These are phyloP conservation scores for Perkinsus marinus DNA, from an alignment of 169 alveolate species.

Conservation along the genomic window DNA sequence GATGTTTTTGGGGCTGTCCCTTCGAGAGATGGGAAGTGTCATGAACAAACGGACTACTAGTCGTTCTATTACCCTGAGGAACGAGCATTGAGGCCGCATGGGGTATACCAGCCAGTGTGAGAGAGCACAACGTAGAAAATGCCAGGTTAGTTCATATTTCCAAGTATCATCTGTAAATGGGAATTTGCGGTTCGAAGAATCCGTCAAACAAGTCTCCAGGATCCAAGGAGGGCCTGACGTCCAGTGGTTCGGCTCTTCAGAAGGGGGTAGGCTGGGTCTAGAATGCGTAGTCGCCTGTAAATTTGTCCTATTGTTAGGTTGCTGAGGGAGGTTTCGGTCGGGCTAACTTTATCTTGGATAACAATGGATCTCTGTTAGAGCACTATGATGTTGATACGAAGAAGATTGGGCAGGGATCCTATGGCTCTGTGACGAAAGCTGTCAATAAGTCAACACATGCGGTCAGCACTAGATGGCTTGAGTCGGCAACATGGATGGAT, in stretches of 20 bases:
- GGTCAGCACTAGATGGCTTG: background rate
- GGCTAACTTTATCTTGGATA: slow-evolving; percentile 12
- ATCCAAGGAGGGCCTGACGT: background rate
- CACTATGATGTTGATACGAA: slow-evolving; percentile 22
- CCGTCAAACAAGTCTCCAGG: background rate
- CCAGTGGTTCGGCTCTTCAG: background rate
- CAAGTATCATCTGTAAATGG: background rate
- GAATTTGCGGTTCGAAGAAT: background rate
- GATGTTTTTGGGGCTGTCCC: too few relatives aligned
- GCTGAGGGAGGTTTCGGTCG: background rate
- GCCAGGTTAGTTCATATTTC: background rate
- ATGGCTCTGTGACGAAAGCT: slow-evolving; percentile 34
- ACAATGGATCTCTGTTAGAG: slow-evolving; percentile 21
- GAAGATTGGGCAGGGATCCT: slow-evolving; percentile 32
- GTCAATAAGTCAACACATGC: slow-evolving; percentile 25
- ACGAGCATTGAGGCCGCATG: too few relatives aligned
- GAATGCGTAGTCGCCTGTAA: background rate
- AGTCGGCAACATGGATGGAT: background rate
- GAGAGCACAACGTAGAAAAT: too few relatives aligned
- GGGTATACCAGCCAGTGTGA: too few relatives aligned
- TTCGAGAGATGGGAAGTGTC: too few relatives aligned
- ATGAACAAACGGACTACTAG: too few relatives aligned
- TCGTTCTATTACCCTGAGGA: too few relatives aligned
- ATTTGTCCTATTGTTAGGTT: background rate
- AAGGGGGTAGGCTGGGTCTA: background rate